A percentile compares a stretch with the other conserved stretches of the same genome.
phyloP scores from a whole-genome alignment of 2,329 filamentous ascomycete genomes.

The Fusarium aywerte region DNA sequence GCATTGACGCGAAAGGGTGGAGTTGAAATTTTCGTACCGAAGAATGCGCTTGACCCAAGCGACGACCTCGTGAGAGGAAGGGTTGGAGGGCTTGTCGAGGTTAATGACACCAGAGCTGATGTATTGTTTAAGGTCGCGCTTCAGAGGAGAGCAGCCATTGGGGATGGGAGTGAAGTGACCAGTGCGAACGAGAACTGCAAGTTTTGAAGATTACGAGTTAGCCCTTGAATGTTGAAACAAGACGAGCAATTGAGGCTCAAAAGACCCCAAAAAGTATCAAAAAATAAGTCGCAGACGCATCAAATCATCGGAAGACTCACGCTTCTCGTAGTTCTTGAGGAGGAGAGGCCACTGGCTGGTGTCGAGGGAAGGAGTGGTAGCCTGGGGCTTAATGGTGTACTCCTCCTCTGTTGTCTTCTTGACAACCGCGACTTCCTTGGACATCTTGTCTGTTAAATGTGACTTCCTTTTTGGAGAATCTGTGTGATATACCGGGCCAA shows the following conservation, averaged over 20 bases:
- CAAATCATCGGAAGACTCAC: slow-evolving; percentile 63
- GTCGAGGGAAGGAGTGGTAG: slow-evolving; percentile 79
- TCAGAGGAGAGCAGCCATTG: slow-evolving; percentile 88
- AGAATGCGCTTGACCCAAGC: slow-evolving; percentile 99
- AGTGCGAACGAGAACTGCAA: slow-evolving; percentile 85
- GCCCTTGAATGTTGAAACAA: slow-evolving; percentile 11
- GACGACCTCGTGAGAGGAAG: slow-evolving; percentile 97
- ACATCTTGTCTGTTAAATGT: slow-evolving; percentile 49
- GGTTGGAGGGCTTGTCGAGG: slow-evolving; percentile 86
- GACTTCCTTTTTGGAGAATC: slow-evolving; percentile 25
- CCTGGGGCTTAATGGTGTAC: slow-evolving; percentile 92
- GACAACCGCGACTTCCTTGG: slow-evolving; percentile 58
- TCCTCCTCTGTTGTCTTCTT: slow-evolving; percentile 65
- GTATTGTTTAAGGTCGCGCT: slow-evolving; percentile 96
- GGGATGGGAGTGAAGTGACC: slow-evolving; percentile 98
- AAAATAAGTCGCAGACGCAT: neutral
- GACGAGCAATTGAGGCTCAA: slow-evolving; percentile 11
- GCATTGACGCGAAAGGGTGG: slow-evolving; percentile 22
- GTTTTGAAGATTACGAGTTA: slow-evolving; percentile 38
- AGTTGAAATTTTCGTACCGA: slow-evolving; percentile 64
- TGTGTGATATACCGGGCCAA: slow-evolving; percentile 47
- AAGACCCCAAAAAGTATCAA: neutral
- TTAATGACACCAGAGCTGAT: slow-evolving; percentile 98
- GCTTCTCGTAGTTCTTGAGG: slow-evolving; percentile 94
- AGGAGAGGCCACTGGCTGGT: slow-evolving; percentile 93